Evolutionary conservation across 495 filamentous ascomycete species (phyloP), one percentile per base, ranked within the genome.

Genomic region (Aspergillus asperescens): DNA sequence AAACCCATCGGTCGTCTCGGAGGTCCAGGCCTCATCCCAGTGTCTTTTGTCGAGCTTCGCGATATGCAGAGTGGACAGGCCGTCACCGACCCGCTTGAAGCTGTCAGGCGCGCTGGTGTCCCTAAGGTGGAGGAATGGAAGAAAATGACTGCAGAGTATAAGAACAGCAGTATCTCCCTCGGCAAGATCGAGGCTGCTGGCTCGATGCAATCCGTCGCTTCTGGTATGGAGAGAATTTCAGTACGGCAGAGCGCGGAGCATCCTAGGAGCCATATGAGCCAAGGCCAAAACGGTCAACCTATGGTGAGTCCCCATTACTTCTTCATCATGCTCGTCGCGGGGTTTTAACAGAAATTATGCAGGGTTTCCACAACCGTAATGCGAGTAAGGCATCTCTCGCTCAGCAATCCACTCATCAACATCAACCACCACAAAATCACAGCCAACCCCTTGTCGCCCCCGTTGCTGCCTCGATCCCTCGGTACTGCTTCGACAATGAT

Each of bases 111-210:
- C 60, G 93, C 94, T 34, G 93, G 93, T 7, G 90, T 98, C 35
- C 93, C 94, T n/a, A 87, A 86, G 64, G 94, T 98, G 10, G 93
- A 98, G 65, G 94, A 97, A 61, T 98, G 93, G 93, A 97, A 98
- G 79, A 95, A 94, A 74, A 96, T 96, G 90, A 93, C 93, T 8
- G 90, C 90, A 19, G 91, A 96, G 42, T 98, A 97, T 73, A 98
- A 98, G 77, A 96, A 97, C 65, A 95, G 90, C 69, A 96, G 92
- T 69, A 97, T 97, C 64, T 88, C 89, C 4, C 76, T 98, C 24
- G 93, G 93, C 54, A 92, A 91, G 62, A 87, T 97, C 43, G 90
- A 95, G 56, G 77, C 77, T 16, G 54, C 66, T 51, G 43, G 69
- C 56, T 56, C 62, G 19, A 61, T 71, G 56, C 75, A 79, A 50